A percentile compares a stretch with the other conserved stretches of the same genome.
phyloP scores from a whole-genome alignment of 805 yeast genomes.

The Sungouiella thailandica region DNA sequence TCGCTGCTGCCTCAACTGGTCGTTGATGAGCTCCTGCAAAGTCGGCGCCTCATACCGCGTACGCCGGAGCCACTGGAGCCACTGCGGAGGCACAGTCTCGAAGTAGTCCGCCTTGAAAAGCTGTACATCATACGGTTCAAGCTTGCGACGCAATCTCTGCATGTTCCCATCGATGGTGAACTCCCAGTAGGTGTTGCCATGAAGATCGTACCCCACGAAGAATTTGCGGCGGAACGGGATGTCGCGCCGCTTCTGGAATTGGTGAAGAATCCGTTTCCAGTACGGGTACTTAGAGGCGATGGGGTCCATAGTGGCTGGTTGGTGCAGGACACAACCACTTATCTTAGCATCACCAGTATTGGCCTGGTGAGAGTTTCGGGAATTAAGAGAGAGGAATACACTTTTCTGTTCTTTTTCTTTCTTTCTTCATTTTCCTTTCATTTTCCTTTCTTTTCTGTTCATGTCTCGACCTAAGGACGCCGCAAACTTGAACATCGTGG shows the following conservation, averaged over 20 bases:
- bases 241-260: slow-evolving; percentile 55
- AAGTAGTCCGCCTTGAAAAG: slow-evolving; percentile 55
- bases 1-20: slow-evolving; percentile 49
- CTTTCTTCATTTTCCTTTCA: no score
- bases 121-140: slow-evolving; percentile 49
- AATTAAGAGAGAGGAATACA: no score
- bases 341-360: no score
- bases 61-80: slow-evolving; percentile 78
- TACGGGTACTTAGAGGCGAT: slow-evolving; percentile 44
- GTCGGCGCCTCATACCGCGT: slow-evolving; percentile 59
- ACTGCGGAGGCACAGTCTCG: slow-evolving; percentile 58
- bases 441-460: no score
- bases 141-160: slow-evolving; percentile 54
- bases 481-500: slow-evolving; percentile 20
- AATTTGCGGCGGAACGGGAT: slow-evolving; percentile 68
- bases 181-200: slow-evolving; percentile 86
- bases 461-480: no score
- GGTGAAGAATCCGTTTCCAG: slow-evolving; percentile 45
- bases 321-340: no score
- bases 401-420: no score
- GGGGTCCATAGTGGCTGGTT: no score
- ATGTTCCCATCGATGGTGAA: slow-evolving; percentile 52
- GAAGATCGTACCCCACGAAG: slow-evolving; percentile 74
- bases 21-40: slow-evolving; percentile 55
- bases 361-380: no score